These are phyloP conservation scores for Crucihimalaya himalaica DNA, from an alignment of 345 rosid species.

Conservation along the genomic window DNA sequence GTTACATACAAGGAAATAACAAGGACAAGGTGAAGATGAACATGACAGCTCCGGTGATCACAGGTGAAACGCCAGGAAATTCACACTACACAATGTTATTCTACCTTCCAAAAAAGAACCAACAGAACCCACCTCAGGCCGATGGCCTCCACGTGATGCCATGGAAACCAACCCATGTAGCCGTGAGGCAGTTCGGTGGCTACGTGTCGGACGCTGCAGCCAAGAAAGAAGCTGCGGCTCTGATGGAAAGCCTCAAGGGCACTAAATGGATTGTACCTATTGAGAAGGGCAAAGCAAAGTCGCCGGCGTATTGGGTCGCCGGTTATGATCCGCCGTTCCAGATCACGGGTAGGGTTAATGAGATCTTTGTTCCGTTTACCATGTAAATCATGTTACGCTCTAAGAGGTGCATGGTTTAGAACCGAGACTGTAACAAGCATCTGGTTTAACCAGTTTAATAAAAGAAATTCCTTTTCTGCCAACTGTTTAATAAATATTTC, in stretches of 20 bases:
- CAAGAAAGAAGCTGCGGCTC: slow-evolving; percentile 26
- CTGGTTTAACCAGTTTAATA: too few relatives aligned
- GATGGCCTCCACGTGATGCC: slow-evolving; percentile 3
- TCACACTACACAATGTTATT: slow-evolving; percentile 17
- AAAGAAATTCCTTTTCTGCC: neutral
- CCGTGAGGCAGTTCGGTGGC: slow-evolving; percentile 32
- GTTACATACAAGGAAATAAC: slow-evolving; percentile 37
- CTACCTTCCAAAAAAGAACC: slow-evolving; percentile 27
- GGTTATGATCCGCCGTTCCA: slow-evolving; percentile 17
- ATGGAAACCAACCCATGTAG: slow-evolving; percentile 28
- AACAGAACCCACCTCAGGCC: slow-evolving; percentile 20
- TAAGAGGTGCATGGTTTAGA: slow-evolving; percentile 21
- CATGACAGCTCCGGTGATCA: slow-evolving; percentile 39
- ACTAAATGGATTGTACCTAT: slow-evolving; percentile 9
- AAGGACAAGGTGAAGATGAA: slow-evolving; percentile 23
- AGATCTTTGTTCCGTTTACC: slow-evolving; percentile 29
- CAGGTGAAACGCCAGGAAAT: slow-evolving; percentile 15
- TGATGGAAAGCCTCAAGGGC: slow-evolving; percentile 21
- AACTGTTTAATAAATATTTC: too few relatives aligned
- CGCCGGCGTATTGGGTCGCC: slow-evolving; percentile 26
- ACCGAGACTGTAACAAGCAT: neutral
- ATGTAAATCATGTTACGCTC: slow-evolving; percentile 18
- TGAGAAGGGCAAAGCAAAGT: slow-evolving; percentile 30
- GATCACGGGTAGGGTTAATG: slow-evolving; percentile 28
- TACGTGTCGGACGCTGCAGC: neutral